Conservation (phyloP, 2,329 filamentous ascomycete species). For the Aspergillus uvarum region DNA sequence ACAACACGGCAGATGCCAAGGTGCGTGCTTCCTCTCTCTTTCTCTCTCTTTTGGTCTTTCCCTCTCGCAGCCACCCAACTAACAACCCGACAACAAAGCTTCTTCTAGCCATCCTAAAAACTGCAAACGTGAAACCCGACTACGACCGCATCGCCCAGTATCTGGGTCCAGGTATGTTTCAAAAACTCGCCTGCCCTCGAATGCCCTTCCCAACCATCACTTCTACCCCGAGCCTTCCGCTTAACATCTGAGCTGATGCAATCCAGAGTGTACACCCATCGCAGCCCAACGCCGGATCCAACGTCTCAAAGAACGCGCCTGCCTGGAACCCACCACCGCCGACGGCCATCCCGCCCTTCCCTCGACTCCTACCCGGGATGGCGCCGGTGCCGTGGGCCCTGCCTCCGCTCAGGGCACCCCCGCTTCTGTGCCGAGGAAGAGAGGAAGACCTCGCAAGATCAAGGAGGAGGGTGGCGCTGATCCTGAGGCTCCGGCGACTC, state of each 20-base stretch:
- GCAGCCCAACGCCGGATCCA: constrained; percentile 5
- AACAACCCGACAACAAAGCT: constrained; percentile 16
- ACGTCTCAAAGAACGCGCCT: constrained; percentile 20
- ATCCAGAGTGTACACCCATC: too few species aligned
- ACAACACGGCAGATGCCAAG: constrained; percentile 28
- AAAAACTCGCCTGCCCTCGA: too few species aligned
- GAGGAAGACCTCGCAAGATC: constrained; percentile 9
- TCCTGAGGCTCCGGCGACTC: neutral
- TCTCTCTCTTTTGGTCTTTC: too few species aligned
- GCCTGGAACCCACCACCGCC: neutral
- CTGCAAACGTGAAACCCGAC: constrained; percentile 19
- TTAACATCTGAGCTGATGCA: too few species aligned
- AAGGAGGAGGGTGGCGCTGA: neutral
- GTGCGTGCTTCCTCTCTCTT: constrained; percentile 16
- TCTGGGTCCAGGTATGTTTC: constrained; percentile 25
- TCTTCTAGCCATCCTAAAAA: constrained; percentile 23
- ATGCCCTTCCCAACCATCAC: too few species aligned
- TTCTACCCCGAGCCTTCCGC: too few species aligned
- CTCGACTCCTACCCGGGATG: too few species aligned
- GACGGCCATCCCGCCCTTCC: neutral
- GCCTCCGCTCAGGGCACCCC: neutral
- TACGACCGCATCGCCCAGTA: constrained; percentile 18
- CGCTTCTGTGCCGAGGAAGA: neutral
- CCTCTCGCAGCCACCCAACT: neutral
- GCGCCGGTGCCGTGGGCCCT: neutral